Percentiles rank a stretch among this genome's conserved stretches.
These are phyloP conservation scores for Suhomyces vadensis DNA, from an alignment of 805 yeast species.

Conservation along the genomic window DNA sequence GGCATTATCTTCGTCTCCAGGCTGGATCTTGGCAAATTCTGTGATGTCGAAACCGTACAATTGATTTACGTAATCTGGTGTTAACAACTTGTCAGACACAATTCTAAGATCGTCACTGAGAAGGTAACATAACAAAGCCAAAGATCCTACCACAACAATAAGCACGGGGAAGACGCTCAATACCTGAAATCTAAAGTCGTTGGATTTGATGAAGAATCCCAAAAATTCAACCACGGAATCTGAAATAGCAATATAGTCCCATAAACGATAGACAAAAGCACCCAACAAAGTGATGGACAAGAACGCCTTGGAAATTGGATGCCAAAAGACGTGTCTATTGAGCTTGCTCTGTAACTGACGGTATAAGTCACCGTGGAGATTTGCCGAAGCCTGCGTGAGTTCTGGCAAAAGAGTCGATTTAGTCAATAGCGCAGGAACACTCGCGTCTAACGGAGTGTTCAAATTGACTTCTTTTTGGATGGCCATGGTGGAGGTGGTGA, in stretches of 20 bases:
- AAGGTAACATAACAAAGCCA: slow-evolving; percentile 40
- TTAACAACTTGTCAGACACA: slow-evolving; percentile 31
- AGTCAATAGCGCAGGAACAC: slow-evolving; percentile 53
- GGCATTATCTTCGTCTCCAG: slow-evolving; percentile 19
- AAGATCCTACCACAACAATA: slow-evolving; percentile 35
- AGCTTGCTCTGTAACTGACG: slow-evolving; percentile 48
- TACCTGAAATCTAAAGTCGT: slow-evolving; percentile 26
- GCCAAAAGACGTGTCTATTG: slow-evolving; percentile 48
- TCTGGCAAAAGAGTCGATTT: slow-evolving; percentile 55
- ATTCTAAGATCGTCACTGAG: slow-evolving; percentile 50
- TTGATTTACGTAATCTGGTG: slow-evolving; percentile 23
- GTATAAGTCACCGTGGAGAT: slow-evolving; percentile 63
- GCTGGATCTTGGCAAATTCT: slow-evolving; percentile 41
- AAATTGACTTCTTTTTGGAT: slow-evolving; percentile 54
- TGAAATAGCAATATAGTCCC: slow-evolving; percentile 33
- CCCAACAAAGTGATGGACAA: slow-evolving; percentile 21
- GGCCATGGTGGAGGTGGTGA: slow-evolving; percentile 25
- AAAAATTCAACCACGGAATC: slow-evolving; percentile 33
- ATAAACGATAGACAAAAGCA: slow-evolving; percentile 21
- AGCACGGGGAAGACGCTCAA: slow-evolving; percentile 39
- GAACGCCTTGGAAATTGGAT: slow-evolving; percentile 38
- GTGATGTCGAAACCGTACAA: slow-evolving; percentile 55
- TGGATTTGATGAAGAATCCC: slow-evolving; percentile 20
- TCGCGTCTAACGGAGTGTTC: slow-evolving; percentile 53
- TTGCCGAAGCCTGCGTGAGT: slow-evolving; percentile 58